Percentiles rank a stretch among this genome's conserved stretches.
phyloP scores from a whole-genome alignment of 176 grass and related monocot species.

The Avena eriantha region DNA sequence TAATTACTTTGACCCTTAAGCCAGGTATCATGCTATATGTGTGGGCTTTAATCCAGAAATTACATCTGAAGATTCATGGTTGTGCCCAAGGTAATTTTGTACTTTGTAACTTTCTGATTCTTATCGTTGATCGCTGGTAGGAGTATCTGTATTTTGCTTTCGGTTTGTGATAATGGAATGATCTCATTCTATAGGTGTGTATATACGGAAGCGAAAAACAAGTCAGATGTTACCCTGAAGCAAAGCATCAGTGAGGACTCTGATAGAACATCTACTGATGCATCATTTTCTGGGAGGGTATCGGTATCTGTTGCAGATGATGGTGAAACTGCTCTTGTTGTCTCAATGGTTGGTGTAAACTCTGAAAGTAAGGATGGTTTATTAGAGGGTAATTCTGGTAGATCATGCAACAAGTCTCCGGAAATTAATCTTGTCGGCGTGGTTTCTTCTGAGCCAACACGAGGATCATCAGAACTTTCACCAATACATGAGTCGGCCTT shows the following conservation, averaged over 20 bases:
- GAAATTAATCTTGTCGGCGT: slow-evolving; percentile 30
- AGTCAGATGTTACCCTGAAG: slow-evolving; percentile 50
- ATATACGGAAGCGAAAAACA: slow-evolving; percentile 52
- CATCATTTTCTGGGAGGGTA: slow-evolving; percentile 81
- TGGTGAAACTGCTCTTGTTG: slow-evolving; percentile 97
- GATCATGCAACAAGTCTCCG: slow-evolving; percentile 34
- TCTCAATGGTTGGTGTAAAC: slow-evolving; percentile 75
- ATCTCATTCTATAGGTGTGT: slow-evolving; percentile 50
- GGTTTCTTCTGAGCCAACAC: slow-evolving; percentile 44
- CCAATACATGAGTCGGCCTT: slow-evolving; percentile 56
- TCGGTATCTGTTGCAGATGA: slow-evolving; percentile 96
- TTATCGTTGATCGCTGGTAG: slow-evolving; percentile 26
- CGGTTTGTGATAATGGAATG: slow-evolving; percentile 29
- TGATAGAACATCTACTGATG: slow-evolving; percentile 54
- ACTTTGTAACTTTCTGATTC: slow-evolving; percentile 27
- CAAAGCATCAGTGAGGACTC: slow-evolving; percentile 50
- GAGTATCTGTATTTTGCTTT: slow-evolving; percentile 4
- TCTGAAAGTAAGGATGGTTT: slow-evolving; percentile 44
- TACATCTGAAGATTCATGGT: slow-evolving; percentile 65
- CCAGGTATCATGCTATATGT: slow-evolving; percentile 97
- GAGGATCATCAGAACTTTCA: slow-evolving; percentile 56
- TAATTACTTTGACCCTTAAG: slow-evolving; percentile 46
- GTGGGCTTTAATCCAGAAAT: slow-evolving; percentile 78
- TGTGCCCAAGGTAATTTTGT: slow-evolving; percentile 88
- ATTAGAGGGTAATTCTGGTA: slow-evolving; percentile 39